A percentile compares a stretch with the other conserved stretches of the same genome.
Conservation (phyloP, 139 green algal species). For the Mychonastes homosphaera region DNA sequence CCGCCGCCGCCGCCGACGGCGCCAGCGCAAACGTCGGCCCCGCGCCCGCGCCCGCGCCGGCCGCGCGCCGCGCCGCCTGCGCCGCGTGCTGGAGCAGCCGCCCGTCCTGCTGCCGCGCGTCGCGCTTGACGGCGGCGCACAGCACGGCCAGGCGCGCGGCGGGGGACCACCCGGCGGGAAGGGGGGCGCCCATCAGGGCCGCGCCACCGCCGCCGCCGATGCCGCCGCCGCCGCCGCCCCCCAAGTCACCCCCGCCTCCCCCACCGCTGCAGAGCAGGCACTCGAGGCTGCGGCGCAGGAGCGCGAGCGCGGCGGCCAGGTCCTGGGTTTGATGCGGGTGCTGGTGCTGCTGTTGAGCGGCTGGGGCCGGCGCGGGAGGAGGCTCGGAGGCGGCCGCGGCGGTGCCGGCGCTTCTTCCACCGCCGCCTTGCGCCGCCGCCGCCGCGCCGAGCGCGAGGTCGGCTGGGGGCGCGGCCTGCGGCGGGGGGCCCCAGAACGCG, state of each 20-base stretch:
- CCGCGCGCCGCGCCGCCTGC: too few species aligned
- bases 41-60: conserved; percentile 9
- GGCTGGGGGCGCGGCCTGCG: neutral
- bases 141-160: conserved; percentile 40
- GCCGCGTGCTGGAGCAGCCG: too few species aligned
- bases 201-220: conserved; percentile 29
- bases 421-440: conserved; percentile 1
- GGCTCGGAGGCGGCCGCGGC: neutral
- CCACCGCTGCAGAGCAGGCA: too few species aligned
- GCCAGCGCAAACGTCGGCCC: conserved; percentile 1
- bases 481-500: neutral
- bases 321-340: too few species aligned
- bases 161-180: conserved; percentile 33
- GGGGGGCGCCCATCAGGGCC: conserved; percentile 18
- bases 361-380: neutral
- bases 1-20: neutral
- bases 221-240: too few species aligned
- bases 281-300: conserved; percentile 32
- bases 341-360: neutral
- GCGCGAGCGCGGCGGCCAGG: conserved; percentile 28
- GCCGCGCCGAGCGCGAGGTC: neutral
- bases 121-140: conserved; percentile 24
- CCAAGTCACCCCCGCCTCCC: too few species aligned
- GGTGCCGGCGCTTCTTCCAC: neutral
- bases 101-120: conserved; percentile 13